Evolutionary conservation across 768 basidiomycete genomes (phyloP).

Genomic region (Kwoniella bestiolae): DNA sequence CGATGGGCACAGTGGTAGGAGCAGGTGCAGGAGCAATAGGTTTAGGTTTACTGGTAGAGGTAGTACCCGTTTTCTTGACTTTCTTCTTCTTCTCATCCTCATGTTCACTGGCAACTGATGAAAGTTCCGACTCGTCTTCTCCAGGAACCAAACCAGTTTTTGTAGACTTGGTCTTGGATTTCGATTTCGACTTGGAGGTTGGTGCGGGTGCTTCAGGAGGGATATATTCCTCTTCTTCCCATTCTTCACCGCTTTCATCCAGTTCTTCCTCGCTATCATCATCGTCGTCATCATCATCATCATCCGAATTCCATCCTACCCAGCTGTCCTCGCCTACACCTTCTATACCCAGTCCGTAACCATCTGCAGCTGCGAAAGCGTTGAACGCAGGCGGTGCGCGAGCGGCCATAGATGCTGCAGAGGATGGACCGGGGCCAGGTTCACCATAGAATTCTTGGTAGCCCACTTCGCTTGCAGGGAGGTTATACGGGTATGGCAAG

Average conservation of each 20-base stretch:
- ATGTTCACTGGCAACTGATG: constrained; percentile 26
- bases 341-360: constrained; percentile 40
- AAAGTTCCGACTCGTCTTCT: constrained; percentile 18
- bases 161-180: not conserved
- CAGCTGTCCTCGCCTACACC: constrained; percentile 27
- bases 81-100: constrained; percentile 26
- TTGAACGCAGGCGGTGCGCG: constrained; percentile 44
- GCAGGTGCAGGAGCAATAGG: constrained; percentile 18
- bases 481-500: constrained; percentile 45
- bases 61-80: constrained; percentile 12
- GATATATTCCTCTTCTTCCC: constrained; percentile 17
- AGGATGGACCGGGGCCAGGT: constrained; percentile 37
- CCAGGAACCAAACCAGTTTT: not conserved
- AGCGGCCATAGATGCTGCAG: constrained; percentile 40
- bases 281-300: constrained; percentile 30
- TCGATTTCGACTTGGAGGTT: constrained; percentile 8
- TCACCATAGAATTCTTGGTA: constrained; percentile 51
- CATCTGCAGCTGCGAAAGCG: constrained; percentile 46
- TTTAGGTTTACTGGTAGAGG: not conserved
- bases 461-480: constrained; percentile 36
- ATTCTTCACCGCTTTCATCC: constrained; percentile 20
- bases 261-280: constrained; percentile 26
- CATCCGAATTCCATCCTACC: constrained; percentile 28
- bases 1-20: not conserved
- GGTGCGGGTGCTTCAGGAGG: not conserved